These are phyloP conservation scores for Rhodosporidiobolus sp. DNA, from an alignment of 768 basidiomycete genomes.

Conservation along the genomic window DNA sequence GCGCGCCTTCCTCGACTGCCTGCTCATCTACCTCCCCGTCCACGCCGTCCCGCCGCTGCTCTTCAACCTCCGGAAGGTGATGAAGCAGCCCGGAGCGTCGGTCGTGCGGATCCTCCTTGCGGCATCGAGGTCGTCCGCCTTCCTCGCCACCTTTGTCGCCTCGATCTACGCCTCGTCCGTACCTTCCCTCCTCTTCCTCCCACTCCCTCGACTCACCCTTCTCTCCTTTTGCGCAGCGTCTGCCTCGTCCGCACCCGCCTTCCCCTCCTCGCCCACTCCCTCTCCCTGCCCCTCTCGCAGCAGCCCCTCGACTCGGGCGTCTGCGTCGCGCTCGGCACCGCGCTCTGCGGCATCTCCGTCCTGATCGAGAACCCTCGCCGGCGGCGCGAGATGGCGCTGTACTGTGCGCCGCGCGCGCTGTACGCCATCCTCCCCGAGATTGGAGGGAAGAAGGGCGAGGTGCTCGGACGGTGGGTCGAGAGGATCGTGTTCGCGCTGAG, in stretches of 20 bases:
- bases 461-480: constrained; percentile 13
- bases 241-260: constrained; percentile 40
- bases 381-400: constrained; percentile 42
- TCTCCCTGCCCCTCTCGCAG: background rate
- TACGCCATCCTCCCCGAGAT: constrained; percentile 38
- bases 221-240: constrained; percentile 22
- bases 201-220: background rate
- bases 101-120: constrained; percentile 33
- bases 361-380: constrained; percentile 41
- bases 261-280: constrained; percentile 11
- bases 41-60: constrained; percentile 40
- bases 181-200: background rate
- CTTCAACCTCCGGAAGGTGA: constrained; percentile 27
- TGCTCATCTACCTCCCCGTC: constrained; percentile 40
- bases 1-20: constrained; percentile 33
- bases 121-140: constrained; percentile 38
- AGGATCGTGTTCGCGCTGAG: constrained; percentile 10
- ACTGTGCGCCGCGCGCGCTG: constrained; percentile 38
- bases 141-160: constrained; percentile 43
- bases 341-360: constrained; percentile 23
- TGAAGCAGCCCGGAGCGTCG: constrained; percentile 1
- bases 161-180: constrained; percentile 30
- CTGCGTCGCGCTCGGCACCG: constrained; percentile 29
- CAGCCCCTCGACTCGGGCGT: constrained; percentile 30
- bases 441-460: constrained; percentile 6